Conservation (phyloP, 345 rosid genomes). For the Moricandia moricandioides region DNA sequence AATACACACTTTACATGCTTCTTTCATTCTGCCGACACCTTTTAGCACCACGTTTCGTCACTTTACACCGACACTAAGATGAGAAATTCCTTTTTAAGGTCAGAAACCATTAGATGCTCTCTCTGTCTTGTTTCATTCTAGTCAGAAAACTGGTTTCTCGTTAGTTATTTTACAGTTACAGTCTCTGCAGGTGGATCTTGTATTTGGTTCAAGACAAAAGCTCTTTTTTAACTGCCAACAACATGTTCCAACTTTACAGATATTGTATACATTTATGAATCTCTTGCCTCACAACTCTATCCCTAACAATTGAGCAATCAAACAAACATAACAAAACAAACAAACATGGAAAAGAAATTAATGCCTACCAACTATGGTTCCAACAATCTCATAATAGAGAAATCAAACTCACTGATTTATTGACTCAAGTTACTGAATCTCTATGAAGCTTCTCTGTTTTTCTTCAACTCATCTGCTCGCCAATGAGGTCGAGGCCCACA, state of each 20-base stretch:
- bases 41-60: constrained; percentile 12
- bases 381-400: constrained; percentile 36
- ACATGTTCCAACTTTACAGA: constrained; percentile 40
- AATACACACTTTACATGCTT: background rate
- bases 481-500: constrained; percentile 81
- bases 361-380: constrained; percentile 38
- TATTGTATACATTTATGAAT: constrained; percentile 36
- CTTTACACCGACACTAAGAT: constrained; percentile 27
- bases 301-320: constrained; percentile 16
- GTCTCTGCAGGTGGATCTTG: constrained; percentile 8
- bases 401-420: constrained; percentile 29
- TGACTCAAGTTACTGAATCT: constrained; percentile 11
- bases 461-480: constrained; percentile 76
- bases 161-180: constrained; percentile 17
- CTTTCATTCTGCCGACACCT: constrained; percentile 37
- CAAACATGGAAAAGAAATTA: constrained; percentile 20
- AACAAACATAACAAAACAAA: constrained; percentile 31
- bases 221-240: constrained; percentile 23
- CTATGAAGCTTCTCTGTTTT: background rate
- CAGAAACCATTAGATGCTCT: background rate
- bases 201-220: constrained; percentile 17
- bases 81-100: background rate
- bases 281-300: constrained; percentile 30
- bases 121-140: background rate
- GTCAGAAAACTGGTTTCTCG: constrained; percentile 12